phyloP scores from a whole-genome alignment of 306 rosid genomes.

The Acmispon strigosus region DNA sequence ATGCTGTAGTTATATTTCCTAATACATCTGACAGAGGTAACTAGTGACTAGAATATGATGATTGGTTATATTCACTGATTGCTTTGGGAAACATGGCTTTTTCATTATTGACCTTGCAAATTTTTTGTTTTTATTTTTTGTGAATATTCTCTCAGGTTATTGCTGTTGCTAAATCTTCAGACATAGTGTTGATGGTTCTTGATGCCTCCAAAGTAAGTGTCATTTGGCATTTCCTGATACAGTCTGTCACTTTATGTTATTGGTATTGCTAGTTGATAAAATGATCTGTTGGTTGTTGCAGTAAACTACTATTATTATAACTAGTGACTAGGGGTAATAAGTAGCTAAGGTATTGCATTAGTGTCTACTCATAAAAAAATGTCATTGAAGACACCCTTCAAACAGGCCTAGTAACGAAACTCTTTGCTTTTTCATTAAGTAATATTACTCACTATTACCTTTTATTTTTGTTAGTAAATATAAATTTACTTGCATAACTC shows the following conservation, averaged over 20 bases:
- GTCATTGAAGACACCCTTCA: neutral
- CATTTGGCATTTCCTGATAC: neutral
- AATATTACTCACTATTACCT: neutral
- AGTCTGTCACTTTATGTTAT: slow-evolving; percentile 2
- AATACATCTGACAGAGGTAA: neutral
- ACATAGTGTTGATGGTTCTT: slow-evolving; percentile 93
- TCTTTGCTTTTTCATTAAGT: neutral
- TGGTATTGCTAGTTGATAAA: slow-evolving; percentile 14
- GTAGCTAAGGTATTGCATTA: neutral
- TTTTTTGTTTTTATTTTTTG: slow-evolving; percentile 16
- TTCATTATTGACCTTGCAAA: slow-evolving; percentile 12
- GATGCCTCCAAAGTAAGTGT: slow-evolving; percentile 93
- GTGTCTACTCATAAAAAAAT: neutral
- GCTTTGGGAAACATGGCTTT: slow-evolving; percentile 11
- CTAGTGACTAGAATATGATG: neutral
- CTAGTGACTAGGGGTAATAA: neutral
- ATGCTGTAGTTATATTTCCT: neutral
- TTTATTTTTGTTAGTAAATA: neutral
- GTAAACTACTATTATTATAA: neutral
- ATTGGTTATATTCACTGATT: neutral
- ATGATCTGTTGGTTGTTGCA: neutral
- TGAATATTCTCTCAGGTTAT: slow-evolving; percentile 66
- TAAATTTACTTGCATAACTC: neutral
- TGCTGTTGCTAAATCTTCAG: slow-evolving; percentile 99
- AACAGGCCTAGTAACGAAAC: neutral